phyloP scores from a whole-genome alignment of 1,139 yeast species.

The Taiozyma sp. region DNA sequence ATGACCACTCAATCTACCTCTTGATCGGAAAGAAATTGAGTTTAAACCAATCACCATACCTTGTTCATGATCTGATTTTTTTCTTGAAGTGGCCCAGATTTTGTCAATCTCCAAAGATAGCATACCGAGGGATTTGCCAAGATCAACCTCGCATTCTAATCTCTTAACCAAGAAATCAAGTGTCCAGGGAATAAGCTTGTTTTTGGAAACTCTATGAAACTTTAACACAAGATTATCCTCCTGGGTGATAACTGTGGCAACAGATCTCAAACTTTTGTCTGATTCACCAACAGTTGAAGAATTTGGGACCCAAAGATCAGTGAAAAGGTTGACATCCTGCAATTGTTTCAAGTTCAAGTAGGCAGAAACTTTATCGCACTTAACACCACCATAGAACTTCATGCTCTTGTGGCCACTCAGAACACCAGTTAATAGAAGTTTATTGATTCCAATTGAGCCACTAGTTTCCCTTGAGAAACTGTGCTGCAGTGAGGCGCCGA shows the following conservation, averaged over 20 bases:
- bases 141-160: constrained; percentile 55
- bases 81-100: constrained; percentile 68
- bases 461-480: constrained; percentile 86
- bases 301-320: constrained; percentile 76
- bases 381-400: constrained; percentile 46
- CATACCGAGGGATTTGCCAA: constrained; percentile 82
- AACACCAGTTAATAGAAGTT: constrained; percentile 37
- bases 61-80: constrained; percentile 70
- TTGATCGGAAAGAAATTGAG: constrained; percentile 47
- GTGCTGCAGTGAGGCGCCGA: constrained; percentile 78
- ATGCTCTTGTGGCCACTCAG: constrained; percentile 36
- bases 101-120: constrained; percentile 49
- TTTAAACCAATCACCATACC: constrained; percentile 60
- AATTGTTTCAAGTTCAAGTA: constrained; percentile 78
- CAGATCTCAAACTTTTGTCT: constrained; percentile 3
- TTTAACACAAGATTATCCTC: constrained; percentile 44
- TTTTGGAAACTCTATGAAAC: constrained; percentile 56
- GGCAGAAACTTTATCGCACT: constrained; percentile 52
- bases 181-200: constrained; percentile 74
- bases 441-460: constrained; percentile 63
- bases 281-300: constrained; percentile 2
- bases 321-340: constrained; percentile 79
- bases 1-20: constrained; percentile 77
- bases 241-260: not conserved
- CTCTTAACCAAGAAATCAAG: constrained; percentile 53